Percentiles rank a stretch among this genome's conserved stretches.
These are phyloP conservation scores for Fusarium redolens DNA, from an alignment of 2,329 filamentous ascomycete genomes.

Conservation along the genomic window DNA sequence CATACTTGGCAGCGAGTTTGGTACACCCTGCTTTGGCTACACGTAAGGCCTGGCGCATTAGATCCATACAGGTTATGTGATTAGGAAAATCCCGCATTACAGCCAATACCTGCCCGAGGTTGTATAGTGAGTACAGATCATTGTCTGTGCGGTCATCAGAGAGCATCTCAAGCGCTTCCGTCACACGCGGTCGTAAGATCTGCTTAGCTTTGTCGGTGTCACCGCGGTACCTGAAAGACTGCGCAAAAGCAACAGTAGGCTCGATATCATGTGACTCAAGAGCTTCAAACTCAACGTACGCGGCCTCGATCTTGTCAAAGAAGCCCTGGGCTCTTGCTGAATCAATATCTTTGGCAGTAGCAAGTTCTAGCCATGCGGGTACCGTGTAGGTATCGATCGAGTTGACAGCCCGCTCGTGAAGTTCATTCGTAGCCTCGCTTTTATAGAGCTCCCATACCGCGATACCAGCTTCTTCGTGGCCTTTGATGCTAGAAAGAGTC, in stretches of 20 bases:
- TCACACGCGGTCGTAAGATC: background rate
- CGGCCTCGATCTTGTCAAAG: background rate
- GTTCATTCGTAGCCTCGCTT: background rate
- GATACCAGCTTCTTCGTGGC: background rate
- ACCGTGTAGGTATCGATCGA: background rate
- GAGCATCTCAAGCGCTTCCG: conserved; percentile 4
- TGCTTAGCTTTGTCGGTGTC: background rate
- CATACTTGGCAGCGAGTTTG: background rate
- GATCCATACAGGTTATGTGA: background rate
- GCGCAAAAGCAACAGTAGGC: background rate
- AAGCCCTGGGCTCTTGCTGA: background rate
- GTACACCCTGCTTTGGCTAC: background rate
- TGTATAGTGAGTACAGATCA: background rate
- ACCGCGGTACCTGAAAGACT: background rate
- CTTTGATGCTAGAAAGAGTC: background rate
- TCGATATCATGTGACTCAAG: background rate
- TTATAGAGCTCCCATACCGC: background rate
- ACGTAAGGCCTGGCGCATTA: background rate
- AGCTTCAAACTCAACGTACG: background rate
- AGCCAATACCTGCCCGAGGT: background rate
- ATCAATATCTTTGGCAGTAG: background rate
- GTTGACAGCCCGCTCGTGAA: background rate
- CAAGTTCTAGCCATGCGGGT: background rate
- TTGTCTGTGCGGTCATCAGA: background rate
- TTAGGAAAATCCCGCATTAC: background rate